Conservation (phyloP, 352 stramenopile species). For the Thalassiosira livingstoniorum region DNA sequence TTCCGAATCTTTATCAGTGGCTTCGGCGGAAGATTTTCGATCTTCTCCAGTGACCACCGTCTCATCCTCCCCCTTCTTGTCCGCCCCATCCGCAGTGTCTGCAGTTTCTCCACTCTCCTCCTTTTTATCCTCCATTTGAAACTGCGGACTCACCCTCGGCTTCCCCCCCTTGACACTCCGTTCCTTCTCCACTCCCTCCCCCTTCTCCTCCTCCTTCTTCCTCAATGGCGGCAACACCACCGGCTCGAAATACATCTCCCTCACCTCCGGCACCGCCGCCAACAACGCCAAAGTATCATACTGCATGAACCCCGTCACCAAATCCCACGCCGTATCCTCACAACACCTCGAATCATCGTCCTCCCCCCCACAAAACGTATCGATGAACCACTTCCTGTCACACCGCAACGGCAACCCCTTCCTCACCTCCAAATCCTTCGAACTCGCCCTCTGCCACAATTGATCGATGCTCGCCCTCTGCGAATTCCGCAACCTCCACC, state of each 20-base stretch:
- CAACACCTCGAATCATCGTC: conserved; percentile 41
- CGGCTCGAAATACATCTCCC: conserved; percentile 60
- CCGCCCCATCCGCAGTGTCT: not conserved
- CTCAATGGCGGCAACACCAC: conserved; percentile 52
- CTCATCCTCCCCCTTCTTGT: conserved; percentile 17
- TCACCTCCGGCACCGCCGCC: conserved; percentile 48
- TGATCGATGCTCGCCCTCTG: conserved; percentile 59
- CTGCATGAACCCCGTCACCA: conserved; percentile 66
- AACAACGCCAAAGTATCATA: conserved; percentile 67
- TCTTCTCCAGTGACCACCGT: not conserved
- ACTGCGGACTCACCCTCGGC: not conserved
- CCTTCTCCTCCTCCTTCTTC: not conserved
- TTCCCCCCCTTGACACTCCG: not conserved
- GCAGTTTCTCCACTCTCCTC: not conserved
- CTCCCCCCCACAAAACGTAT: conserved; percentile 63
- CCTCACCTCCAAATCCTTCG: conserved; percentile 35
- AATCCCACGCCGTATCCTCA: conserved; percentile 59
- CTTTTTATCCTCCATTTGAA: conserved; percentile 6
- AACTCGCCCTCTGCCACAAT: conserved; percentile 58
- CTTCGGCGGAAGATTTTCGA: not conserved
- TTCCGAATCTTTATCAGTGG: too few relatives aligned
- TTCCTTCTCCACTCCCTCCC: not conserved
- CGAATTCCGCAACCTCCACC: conserved; percentile 49
- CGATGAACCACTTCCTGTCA: conserved; percentile 66
- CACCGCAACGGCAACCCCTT: conserved; percentile 55